Conservation (phyloP, 345 rosid species). For the Mallotus nudiflorus region DNA sequence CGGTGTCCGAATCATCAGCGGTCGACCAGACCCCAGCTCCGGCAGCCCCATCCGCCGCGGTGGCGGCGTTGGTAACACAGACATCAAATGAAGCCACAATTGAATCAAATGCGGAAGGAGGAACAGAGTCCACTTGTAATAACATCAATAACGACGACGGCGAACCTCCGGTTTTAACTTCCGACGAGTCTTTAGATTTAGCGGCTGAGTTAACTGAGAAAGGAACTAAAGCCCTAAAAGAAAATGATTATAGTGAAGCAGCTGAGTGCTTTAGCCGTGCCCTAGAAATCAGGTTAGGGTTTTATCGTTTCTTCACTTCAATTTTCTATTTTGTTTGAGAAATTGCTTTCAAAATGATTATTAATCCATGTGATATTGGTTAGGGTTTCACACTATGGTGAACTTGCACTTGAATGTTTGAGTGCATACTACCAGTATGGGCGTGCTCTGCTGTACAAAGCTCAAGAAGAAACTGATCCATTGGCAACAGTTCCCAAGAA, state of each 20-base stretch:
- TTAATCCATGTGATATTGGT: neutral
- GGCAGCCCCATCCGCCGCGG: too few species aligned
- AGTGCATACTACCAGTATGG: conserved; percentile 81
- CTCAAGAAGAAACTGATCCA: conserved; percentile 94
- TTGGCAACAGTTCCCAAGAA: conserved; percentile 70
- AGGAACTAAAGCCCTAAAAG: conserved; percentile 61
- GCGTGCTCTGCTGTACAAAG: conserved; percentile 72
- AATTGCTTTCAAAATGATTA: too few species aligned
- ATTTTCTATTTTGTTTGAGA: neutral
- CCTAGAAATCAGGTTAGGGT: conserved; percentile 77
- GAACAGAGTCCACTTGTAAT: conserved; percentile 66
- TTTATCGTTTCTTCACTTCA: neutral
- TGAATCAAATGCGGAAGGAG: conserved; percentile 28
- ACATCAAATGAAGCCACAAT: conserved; percentile 26
- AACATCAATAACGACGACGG: conserved; percentile 34
- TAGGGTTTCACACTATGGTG: conserved; percentile 77
- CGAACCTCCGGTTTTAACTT: conserved; percentile 41
- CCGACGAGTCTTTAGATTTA: conserved; percentile 55
- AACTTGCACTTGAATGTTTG: conserved; percentile 66
- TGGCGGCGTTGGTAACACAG: neutral
- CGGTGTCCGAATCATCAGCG: conserved; percentile 21
- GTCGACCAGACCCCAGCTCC: neutral
- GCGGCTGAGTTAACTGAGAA: conserved; percentile 63
- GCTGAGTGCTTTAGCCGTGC: conserved; percentile 93
- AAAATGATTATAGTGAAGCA: conserved; percentile 66